A percentile compares a stretch with the other conserved stretches of the same genome.
phyloP scores from a whole-genome alignment of 495 filamentous ascomycete genomes.

The Lepidopterella palustris region DNA sequence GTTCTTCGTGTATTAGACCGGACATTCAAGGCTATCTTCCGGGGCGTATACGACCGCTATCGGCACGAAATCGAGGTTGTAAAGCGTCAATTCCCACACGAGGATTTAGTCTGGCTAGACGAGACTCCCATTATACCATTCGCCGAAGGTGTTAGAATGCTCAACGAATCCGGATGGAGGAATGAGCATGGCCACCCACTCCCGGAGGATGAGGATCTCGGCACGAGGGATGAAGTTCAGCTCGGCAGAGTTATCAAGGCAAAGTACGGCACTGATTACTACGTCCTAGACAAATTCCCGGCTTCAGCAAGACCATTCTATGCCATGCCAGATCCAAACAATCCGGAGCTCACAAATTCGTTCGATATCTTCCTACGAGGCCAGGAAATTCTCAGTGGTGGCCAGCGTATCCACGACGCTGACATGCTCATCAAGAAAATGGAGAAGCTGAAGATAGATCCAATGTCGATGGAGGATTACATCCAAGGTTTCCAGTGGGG shows the following conservation, averaged over 20 bases:
- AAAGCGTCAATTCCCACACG: constrained; percentile 60
- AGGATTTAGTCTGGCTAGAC: constrained; percentile 71
- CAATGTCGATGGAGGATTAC: constrained; percentile 75
- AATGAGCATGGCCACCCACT: constrained; percentile 66
- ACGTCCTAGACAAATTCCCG: constrained; percentile 92
- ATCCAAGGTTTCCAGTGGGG: constrained; percentile 83
- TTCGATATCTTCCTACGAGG: constrained; percentile 95
- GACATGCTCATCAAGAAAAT: constrained; percentile 69
- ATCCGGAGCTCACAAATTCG: constrained; percentile 72
- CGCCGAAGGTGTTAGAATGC: constrained; percentile 66
- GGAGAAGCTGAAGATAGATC: constrained; percentile 67
- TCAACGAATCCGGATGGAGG: constrained; percentile 74
- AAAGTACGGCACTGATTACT: constrained; percentile 85
- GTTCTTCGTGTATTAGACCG: constrained; percentile 73
- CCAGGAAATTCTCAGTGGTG: constrained; percentile 86
- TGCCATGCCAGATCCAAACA: constrained; percentile 78
- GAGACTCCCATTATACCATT: constrained; percentile 78
- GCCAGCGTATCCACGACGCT: constrained; percentile 84
- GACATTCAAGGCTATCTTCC: constrained; percentile 85
- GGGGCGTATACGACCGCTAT: constrained; percentile 48
- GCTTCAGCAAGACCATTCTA: constrained; percentile 81
- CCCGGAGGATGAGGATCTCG: constrained; percentile 67
- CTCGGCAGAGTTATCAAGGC: constrained; percentile 76
- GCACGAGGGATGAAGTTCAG: constrained; percentile 80
- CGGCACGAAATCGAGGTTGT: constrained; percentile 36